phyloP scores from a whole-genome alignment of 495 filamentous ascomycete genomes.

The Copromyces sp. region DNA sequence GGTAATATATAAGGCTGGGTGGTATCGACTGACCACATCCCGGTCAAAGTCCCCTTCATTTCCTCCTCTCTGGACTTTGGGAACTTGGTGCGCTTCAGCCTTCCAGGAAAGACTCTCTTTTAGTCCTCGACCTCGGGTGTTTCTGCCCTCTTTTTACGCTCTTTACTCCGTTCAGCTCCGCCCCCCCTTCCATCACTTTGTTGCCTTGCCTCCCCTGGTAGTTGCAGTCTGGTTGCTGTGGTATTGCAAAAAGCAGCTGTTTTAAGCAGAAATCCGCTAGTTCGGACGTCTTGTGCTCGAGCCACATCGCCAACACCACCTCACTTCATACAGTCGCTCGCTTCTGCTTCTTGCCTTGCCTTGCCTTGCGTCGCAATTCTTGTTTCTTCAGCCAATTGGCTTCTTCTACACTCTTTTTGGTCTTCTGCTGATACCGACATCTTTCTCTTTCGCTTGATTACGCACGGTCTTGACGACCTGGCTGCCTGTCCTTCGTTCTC shows the following conservation, averaged over 20 bases:
- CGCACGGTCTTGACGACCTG: conserved; percentile 19
- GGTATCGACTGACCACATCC: not conserved
- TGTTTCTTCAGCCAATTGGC: not conserved
- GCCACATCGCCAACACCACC: not conserved
- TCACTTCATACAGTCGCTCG: not conserved
- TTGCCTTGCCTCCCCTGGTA: not conserved
- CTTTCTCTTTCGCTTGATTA: not conserved
- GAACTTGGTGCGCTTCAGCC: not conserved
- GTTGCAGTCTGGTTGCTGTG: not conserved
- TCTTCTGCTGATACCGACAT: not conserved
- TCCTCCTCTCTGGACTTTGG: not conserved
- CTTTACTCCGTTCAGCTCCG: not conserved
- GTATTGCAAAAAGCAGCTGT: not conserved
- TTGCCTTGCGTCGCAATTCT: not conserved
- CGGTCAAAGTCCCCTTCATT: not conserved
- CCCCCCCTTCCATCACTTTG: not conserved
- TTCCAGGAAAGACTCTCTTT: not conserved
- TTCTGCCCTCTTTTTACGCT: not conserved
- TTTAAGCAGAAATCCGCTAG: not conserved
- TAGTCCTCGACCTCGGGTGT: not conserved
- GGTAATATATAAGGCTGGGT: not conserved
- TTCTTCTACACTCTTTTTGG: not conserved
- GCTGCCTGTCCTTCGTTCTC: not conserved
- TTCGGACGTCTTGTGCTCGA: not conserved
- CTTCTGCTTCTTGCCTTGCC: not conserved